Evolutionary conservation across 495 filamentous ascomycete species (phyloP).

Genomic region (Aspergillus steynii): DNA sequence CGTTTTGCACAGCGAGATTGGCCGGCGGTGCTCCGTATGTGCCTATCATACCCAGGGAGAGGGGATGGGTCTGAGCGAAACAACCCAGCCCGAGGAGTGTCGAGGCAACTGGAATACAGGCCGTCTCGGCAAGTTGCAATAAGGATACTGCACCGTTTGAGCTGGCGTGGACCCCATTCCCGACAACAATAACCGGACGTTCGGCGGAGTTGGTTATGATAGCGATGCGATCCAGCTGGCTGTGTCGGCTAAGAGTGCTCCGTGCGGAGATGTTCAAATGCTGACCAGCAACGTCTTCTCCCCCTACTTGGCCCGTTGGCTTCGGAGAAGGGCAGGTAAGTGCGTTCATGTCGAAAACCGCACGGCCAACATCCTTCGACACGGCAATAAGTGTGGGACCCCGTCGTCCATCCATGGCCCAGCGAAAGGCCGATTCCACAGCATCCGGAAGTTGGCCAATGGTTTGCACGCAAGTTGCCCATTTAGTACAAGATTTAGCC

Average conservation of each 20-base stretch:
- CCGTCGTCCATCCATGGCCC: slow-evolving; percentile 58
- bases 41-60: slow-evolving; percentile 62
- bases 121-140: too few species aligned
- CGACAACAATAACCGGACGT: slow-evolving; percentile 63
- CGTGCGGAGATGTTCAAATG: too few species aligned
- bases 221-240: slow-evolving; percentile 52
- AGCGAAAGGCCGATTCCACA: slow-evolving; percentile 67
- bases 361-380: slow-evolving; percentile 60
- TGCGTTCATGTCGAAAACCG: slow-evolving; percentile 49
- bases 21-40: slow-evolving; percentile 66
- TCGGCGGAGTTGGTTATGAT: slow-evolving; percentile 56
- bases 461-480: slow-evolving; percentile 65
- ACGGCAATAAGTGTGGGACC: slow-evolving; percentile 62
- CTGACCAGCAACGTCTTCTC: not conserved
- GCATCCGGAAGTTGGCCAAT: slow-evolving; percentile 59
- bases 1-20: slow-evolving; percentile 65
- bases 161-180: slow-evolving; percentile 52
- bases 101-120: slow-evolving; percentile 25
- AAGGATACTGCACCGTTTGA: too few species aligned
- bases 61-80: slow-evolving; percentile 59
- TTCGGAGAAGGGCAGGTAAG: slow-evolving; percentile 48
- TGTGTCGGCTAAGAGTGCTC: slow-evolving; percentile 46
- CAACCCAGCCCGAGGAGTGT: slow-evolving; percentile 66
- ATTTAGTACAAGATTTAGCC: slow-evolving; percentile 61
- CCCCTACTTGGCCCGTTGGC: slow-evolving; percentile 32